phyloP scores from a whole-genome alignment of 371 early-diverging fungal species.

The Apophysomyces sp. region DNA sequence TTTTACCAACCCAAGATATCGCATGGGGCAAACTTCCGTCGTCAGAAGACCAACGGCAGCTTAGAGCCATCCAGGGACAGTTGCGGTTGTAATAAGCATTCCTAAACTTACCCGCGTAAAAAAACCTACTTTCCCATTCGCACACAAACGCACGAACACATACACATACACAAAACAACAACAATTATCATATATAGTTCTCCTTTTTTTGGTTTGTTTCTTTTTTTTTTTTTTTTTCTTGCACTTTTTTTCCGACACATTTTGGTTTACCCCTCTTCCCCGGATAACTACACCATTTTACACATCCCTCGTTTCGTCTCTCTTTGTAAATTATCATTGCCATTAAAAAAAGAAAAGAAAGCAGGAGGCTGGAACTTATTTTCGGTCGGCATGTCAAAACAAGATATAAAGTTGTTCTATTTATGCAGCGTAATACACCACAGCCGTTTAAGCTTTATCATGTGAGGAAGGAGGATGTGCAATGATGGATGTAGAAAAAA shows the following conservation, averaged over 20 bases:
- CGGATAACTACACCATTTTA: not conserved
- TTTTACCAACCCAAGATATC: slow-evolving; percentile 43
- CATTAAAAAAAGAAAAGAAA: not conserved
- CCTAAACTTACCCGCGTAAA: slow-evolving; percentile 6
- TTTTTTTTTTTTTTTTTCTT: not conserved
- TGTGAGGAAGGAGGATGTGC: too few relatives aligned
- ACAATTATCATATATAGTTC: not conserved
- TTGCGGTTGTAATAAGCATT: slow-evolving; percentile 23
- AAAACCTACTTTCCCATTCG: not conserved
- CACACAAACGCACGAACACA: not conserved
- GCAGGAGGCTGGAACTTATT: slow-evolving; percentile 1
- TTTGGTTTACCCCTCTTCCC: not conserved
- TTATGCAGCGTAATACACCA: slow-evolving; percentile 3
- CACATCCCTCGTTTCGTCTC: not conserved
- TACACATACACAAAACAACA: not conserved
- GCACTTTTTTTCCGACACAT: too few relatives aligned
- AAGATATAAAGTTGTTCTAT: slow-evolving; percentile 1
- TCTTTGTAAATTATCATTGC: slow-evolving; percentile 1
- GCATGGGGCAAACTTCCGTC: slow-evolving; percentile 43
- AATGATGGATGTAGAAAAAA: not conserved
- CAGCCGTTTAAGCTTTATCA: slow-evolving; percentile 4
- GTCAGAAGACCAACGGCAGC: slow-evolving; percentile 49
- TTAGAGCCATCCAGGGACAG: slow-evolving; percentile 34
- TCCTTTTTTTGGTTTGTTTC: not conserved
- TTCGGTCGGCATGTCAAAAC: slow-evolving; percentile 4